Base-by-base conservation (phyloP, 2,329 filamentous ascomycete species). In the Epichloe amarillans region DNA sequence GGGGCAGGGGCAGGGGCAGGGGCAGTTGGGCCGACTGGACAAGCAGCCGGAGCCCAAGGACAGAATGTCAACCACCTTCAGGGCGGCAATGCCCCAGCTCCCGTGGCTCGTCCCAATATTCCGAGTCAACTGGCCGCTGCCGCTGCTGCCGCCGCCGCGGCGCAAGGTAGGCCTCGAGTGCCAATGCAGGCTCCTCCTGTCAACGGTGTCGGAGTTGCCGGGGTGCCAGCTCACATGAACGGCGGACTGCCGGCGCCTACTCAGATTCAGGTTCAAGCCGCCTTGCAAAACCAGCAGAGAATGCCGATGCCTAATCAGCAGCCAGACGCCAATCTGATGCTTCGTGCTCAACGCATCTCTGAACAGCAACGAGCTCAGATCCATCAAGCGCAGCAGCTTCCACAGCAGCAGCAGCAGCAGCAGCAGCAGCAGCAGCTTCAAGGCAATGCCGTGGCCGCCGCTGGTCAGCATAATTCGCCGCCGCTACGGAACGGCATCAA, bases 321-420 rank as follows among this genome's bases (percentile, higher is more conserved):
- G 39, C 62, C 77, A 3, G 77, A 82, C 53, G 68, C 77, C 26
- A 73, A 73, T 50, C 65, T 82, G 45, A 72, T 82, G 57, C 69
- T 83, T 58, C 82, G 84, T 59, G 77, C 82, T 15, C 80, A 82
- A 50, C 77, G 80, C 42, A 80, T 86, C 41, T 75, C 84, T 11
- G 81, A 85, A 58, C 79, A 82, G 58, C 80, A 83, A 58, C 72
- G 78, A 14, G 72, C 75, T 3, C 72, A 76, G 53, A 67, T 72
- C 58, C 73, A 75, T 50, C 69, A 72, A 40, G 62, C 62, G 7
- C 62, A 64, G 48, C 63, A 62, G 43, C 52, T 64, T n/a, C 62
- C 62, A 17, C 66, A 19, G 17, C n/a, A n/a, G 7, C 66, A 65
- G 7, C 62, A 64, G 48, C 63, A 62, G 43, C 52, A 19, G 19